Conservation (phyloP, 371 early-diverging fungal species). For the Apophysomyces elegans region DNA sequence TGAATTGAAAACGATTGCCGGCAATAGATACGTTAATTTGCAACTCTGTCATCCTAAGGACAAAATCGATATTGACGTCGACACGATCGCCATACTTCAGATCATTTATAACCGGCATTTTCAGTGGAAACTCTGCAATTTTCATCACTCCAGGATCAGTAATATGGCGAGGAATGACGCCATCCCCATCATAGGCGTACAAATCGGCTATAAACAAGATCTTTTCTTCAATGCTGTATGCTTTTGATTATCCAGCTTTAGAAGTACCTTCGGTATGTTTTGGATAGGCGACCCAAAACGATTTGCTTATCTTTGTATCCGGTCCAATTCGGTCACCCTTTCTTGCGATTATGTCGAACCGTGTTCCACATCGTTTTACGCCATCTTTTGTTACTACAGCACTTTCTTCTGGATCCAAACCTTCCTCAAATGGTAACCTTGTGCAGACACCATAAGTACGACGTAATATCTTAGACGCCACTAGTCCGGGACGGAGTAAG, state of each 20-base stretch:
- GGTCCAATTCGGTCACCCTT: constrained; percentile 28
- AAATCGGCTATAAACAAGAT: constrained; percentile 26
- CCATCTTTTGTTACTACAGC: constrained; percentile 34
- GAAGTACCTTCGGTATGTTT: constrained; percentile 35
- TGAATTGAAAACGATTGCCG: constrained; percentile 19
- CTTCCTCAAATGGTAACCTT: constrained; percentile 27
- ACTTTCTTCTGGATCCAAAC: constrained; percentile 30
- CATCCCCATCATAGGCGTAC: constrained; percentile 45
- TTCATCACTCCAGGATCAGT: constrained; percentile 48
- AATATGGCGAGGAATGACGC: constrained; percentile 43
- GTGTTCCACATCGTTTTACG: constrained; percentile 33
- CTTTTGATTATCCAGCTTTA: neutral
- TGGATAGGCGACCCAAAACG: constrained; percentile 37
- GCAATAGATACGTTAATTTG: constrained; percentile 23
- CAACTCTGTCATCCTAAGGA: constrained; percentile 28
- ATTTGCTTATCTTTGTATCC: constrained; percentile 21
- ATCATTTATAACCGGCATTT: constrained; percentile 24
- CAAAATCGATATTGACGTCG: constrained; percentile 27
- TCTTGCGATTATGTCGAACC: constrained; percentile 31
- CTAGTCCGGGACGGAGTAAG: constrained; percentile 11
- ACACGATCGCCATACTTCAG: constrained; percentile 25
- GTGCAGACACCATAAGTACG: constrained; percentile 30
- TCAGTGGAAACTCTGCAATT: constrained; percentile 46
- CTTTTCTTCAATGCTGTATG: neutral
- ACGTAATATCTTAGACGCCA: constrained; percentile 21